Evolutionary conservation across 495 filamentous ascomycete species (phyloP).

Genomic region (Neurospora tetrasperma): DNA sequence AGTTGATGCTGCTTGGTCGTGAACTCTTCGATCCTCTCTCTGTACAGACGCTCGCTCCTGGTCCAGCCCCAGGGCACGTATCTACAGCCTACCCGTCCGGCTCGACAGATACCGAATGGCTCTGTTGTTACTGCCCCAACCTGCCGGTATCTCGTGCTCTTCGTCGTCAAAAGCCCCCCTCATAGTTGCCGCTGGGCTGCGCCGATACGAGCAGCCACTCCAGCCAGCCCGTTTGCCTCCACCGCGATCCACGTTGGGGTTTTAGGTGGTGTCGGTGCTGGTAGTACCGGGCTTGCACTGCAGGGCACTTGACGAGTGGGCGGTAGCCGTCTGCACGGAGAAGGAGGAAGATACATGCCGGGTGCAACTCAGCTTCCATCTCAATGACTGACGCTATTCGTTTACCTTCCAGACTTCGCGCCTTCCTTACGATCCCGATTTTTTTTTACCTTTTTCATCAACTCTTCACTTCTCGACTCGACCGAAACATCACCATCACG

Average conservation of each 20-base stretch:
- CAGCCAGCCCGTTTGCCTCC: neutral
- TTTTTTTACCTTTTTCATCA: neutral
- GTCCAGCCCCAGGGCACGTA: neutral
- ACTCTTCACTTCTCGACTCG: neutral
- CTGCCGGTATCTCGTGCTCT: neutral
- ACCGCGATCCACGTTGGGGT: neutral
- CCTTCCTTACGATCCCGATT: constrained; percentile 15
- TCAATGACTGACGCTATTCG: constrained; percentile 15
- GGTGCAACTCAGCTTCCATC: neutral
- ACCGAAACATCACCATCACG: constrained; percentile 1
- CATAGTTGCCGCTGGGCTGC: neutral
- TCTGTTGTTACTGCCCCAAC: neutral
- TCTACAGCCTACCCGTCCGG: constrained; percentile 5
- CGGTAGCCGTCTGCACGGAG: neutral
- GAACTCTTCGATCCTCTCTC: neutral
- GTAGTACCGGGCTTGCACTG: neutral
- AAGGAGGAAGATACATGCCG: neutral
- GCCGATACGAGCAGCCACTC: neutral
- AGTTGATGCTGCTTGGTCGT: constrained; percentile 8
- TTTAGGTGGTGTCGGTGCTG: neutral
- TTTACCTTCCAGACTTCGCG: constrained; percentile 16
- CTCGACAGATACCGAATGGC: neutral
- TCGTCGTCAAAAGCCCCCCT: neutral
- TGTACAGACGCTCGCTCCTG: neutral
- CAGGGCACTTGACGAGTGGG: neutral